Percentiles rank a stretch among this genome's conserved stretches.
Conservation (phyloP, 2,329 filamentous ascomycete genomes). For the Cladophialophora chaetospira region DNA sequence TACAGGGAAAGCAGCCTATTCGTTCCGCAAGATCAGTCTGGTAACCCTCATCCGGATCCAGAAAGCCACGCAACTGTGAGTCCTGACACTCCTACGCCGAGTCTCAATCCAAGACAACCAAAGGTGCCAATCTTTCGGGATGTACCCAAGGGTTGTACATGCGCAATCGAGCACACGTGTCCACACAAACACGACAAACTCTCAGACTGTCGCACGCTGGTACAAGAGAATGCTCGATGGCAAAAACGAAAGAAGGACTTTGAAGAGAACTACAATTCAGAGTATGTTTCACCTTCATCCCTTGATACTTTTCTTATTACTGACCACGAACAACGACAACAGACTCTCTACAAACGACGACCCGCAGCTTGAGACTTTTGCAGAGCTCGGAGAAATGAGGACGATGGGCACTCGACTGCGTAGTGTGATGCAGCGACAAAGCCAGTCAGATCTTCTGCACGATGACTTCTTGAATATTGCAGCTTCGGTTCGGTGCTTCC, state of each 20-base stretch:
- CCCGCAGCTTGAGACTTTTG: constrained; percentile 11
- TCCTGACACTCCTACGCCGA: background rate
- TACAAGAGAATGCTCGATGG: constrained; percentile 18
- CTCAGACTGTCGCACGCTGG: constrained; percentile 27
- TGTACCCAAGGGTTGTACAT: constrained; percentile 12
- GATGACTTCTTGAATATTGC: constrained; percentile 6
- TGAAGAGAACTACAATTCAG: background rate
- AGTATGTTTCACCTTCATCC: constrained; percentile 12
- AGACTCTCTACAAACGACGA: constrained; percentile 6
- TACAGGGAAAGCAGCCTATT: background rate
- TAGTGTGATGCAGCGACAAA: background rate
- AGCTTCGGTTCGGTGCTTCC: constrained; percentile 19
- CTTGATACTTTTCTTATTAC: background rate
- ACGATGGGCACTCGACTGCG: constrained; percentile 14
- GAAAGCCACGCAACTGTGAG: background rate
- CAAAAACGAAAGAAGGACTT: constrained; percentile 2
- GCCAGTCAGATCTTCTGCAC: background rate
- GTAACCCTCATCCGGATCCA: background rate
- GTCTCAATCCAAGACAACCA: background rate
- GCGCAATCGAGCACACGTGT: constrained; percentile 22
- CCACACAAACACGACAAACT: constrained; percentile 7
- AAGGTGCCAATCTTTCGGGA: background rate
- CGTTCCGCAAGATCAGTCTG: background rate
- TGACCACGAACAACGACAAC: background rate
- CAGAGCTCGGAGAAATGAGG: background rate